Conservation (phyloP, 495 filamentous ascomycete genomes). For the Neurospora pannonica region DNA sequence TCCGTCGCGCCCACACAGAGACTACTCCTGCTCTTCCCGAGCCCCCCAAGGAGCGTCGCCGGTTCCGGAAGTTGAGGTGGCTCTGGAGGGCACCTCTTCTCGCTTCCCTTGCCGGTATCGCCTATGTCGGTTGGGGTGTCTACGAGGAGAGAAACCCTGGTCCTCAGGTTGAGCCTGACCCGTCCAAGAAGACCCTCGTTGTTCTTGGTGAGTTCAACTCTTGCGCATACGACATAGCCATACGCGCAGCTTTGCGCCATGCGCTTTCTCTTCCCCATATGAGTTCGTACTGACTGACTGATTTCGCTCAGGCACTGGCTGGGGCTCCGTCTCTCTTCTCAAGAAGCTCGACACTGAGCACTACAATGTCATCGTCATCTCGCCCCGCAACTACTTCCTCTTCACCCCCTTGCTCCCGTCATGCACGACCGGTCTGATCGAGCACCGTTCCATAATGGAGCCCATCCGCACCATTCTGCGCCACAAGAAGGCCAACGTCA, state of each 20-base stretch:
- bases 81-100: slow-evolving; percentile 70
- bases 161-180: slow-evolving; percentile 72
- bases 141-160: slow-evolving; percentile 71
- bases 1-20: slow-evolving; percentile 33
- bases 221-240: background rate
- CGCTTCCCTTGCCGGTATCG: slow-evolving; percentile 55
- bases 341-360: slow-evolving; percentile 98
- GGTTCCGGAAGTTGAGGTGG: slow-evolving; percentile 36
- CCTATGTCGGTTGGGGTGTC: slow-evolving; percentile 67
- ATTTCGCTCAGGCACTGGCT: slow-evolving; percentile 65
- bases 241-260: background rate
- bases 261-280: background rate
- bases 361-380: slow-evolving; percentile 96
- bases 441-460: slow-evolving; percentile 99
- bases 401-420: slow-evolving; percentile 96
- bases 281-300: slow-evolving; percentile 10
- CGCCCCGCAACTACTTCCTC: slow-evolving; percentile 98
- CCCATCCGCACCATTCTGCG: slow-evolving; percentile 89
- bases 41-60: slow-evolving; percentile 28
- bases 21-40: slow-evolving; percentile 14
- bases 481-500: slow-evolving; percentile 81
- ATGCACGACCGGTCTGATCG: slow-evolving; percentile 93
- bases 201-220: slow-evolving; percentile 63
- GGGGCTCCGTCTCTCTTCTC: slow-evolving; percentile 91
- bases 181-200: slow-evolving; percentile 92